Evolutionary conservation across 495 filamentous ascomycete genomes (phyloP).

Genomic region (Xylaria venustula): DNA sequence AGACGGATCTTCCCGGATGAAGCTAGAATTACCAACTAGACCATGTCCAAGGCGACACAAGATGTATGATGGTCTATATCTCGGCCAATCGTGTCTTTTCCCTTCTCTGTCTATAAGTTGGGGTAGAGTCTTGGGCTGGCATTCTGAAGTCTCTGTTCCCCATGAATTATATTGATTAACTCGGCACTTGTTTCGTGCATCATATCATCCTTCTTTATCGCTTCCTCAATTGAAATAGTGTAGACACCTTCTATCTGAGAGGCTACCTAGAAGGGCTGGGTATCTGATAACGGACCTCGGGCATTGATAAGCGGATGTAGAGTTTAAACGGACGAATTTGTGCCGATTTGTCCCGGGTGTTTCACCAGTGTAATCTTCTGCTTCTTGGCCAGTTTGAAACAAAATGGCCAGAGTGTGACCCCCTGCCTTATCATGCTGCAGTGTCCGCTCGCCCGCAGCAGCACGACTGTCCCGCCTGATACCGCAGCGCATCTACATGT

Average conservation of each 20-base stretch:
- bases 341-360: neutral
- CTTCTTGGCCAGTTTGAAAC: constrained; percentile 2
- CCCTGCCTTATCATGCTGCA: neutral
- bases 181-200: too few species aligned
- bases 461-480: neutral
- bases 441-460: neutral
- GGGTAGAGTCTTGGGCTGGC: too few species aligned
- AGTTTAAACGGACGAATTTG: too few species aligned
- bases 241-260: too few species aligned
- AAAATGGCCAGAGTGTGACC: constrained; percentile 6
- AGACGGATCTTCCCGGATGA: neutral
- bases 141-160: too few species aligned
- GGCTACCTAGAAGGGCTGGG: too few species aligned
- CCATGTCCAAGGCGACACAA: neutral
- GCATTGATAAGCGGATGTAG: constrained; percentile 1
- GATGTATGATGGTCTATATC: neutral
- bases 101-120: too few species aligned
- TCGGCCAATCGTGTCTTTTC: neutral
- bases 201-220: too few species aligned
- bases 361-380: neutral
- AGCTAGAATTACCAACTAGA: neutral
- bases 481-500: neutral
- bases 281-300: too few species aligned
- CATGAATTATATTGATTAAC: too few species aligned
- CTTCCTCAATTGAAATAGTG: too few species aligned